phyloP scores from a whole-genome alignment of 805 yeast species.

The Myxozyma kluyveri region DNA sequence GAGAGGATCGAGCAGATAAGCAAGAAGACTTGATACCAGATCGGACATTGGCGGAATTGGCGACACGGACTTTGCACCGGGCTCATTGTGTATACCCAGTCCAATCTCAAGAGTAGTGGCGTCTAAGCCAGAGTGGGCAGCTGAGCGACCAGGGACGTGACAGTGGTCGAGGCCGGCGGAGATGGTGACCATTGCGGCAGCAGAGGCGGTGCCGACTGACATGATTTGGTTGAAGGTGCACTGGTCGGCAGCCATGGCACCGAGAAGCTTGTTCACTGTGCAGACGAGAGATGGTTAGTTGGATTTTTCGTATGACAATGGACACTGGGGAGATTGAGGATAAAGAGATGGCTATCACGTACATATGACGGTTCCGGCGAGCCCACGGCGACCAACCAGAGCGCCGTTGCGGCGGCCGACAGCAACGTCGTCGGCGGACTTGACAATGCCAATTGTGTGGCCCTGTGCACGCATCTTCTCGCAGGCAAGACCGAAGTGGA shows the following conservation, averaged over 20 bases:
- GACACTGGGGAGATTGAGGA: no score
- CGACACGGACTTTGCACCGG: slow-evolving; percentile 65
- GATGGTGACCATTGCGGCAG: slow-evolving; percentile 60
- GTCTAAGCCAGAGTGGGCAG: slow-evolving; percentile 39
- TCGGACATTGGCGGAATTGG: slow-evolving; percentile 70
- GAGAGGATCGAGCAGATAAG: slow-evolving; percentile 55
- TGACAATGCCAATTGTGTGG: slow-evolving; percentile 63
- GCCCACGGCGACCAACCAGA: slow-evolving; percentile 89
- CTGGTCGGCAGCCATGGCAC: slow-evolving; percentile 58
- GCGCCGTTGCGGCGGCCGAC: slow-evolving; percentile 89
- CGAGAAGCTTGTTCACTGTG: slow-evolving; percentile 72
- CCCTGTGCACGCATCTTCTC: slow-evolving; percentile 87
- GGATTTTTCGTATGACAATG: no score
- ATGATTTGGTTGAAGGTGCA: slow-evolving; percentile 29
- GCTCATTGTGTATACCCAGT: slow-evolving; percentile 94
- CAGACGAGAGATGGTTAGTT: background rate
- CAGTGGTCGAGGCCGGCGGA: slow-evolving; percentile 89
- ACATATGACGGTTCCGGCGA: slow-evolving; percentile 77
- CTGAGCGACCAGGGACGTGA: slow-evolving; percentile 73
- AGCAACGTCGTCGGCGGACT: slow-evolving; percentile 89
- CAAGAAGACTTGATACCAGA: slow-evolving; percentile 55
- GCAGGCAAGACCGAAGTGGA: slow-evolving; percentile 88
- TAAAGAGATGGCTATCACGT: background rate
- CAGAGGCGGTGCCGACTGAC: slow-evolving; percentile 12
- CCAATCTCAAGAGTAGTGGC: slow-evolving; percentile 79